phyloP scores from a whole-genome alignment of 2,329 filamentous ascomycete genomes.

The Alternaria tenuissima region DNA sequence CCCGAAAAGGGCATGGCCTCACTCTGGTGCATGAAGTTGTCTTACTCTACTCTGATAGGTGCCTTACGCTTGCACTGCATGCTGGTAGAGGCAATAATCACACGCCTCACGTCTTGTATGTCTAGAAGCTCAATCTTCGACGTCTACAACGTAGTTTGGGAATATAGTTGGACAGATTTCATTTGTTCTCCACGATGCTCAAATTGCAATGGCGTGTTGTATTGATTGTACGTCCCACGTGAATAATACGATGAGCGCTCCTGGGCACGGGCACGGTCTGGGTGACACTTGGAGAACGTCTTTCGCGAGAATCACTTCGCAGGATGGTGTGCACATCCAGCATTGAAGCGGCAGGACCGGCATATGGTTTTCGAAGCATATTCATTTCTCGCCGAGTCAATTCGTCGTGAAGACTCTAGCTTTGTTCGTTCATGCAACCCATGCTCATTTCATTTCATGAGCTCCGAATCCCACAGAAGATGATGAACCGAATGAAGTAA shows the following conservation, averaged over 20 bases:
- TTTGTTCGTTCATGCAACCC: slow-evolving; percentile 18
- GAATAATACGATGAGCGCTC: not conserved
- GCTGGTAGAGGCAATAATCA: not conserved
- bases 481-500: slow-evolving; percentile 31
- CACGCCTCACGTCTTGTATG: not conserved
- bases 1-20: not conserved
- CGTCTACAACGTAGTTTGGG: not conserved
- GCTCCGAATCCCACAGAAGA: slow-evolving; percentile 22
- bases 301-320: not conserved
- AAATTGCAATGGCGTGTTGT: not conserved
- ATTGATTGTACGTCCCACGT: not conserved
- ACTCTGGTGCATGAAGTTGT: not conserved
- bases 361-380: slow-evolving; percentile 18
- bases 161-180: not conserved
- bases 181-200: not conserved
- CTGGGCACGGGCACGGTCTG: not conserved
- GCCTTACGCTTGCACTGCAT: not conserved
- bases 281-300: not conserved
- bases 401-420: slow-evolving; percentile 20
- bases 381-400: slow-evolving; percentile 21
- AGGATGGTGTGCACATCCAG: not conserved
- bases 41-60: not conserved
- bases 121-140: not conserved
- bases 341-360: not conserved
- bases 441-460: slow-evolving; percentile 20